These are phyloP conservation scores for Russula dissimulans DNA, from an alignment of 768 basidiomycete genomes.

Conservation along the genomic window DNA sequence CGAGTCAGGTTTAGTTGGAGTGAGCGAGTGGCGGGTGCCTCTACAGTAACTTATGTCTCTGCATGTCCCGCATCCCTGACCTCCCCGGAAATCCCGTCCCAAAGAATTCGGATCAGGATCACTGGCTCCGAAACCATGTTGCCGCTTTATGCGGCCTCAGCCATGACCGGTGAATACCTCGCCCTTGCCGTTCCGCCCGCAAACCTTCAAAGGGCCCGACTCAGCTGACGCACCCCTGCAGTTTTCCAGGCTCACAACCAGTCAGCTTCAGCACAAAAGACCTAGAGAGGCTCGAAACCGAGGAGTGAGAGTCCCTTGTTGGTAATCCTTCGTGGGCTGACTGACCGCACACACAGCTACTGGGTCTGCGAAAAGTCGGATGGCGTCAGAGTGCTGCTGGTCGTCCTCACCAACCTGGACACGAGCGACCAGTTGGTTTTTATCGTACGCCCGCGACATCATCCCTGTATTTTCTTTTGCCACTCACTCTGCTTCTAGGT, in stretches of 20 bases:
- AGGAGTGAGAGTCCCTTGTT: constrained; percentile 52
- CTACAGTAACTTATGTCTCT: constrained; percentile 1
- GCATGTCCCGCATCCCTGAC: constrained; percentile 41
- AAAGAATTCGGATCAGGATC: constrained; percentile 48
- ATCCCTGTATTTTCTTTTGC: background rate
- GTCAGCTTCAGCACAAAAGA: constrained; percentile 75
- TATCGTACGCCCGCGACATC: constrained; percentile 40
- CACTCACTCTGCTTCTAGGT: constrained; percentile 44
- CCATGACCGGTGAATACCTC: constrained; percentile 43
- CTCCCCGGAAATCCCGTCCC: constrained; percentile 55
- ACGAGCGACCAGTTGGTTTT: constrained; percentile 53
- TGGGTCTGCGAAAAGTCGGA: constrained; percentile 99
- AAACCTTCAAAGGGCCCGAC: background rate
- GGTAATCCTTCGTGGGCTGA: background rate
- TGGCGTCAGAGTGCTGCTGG: constrained; percentile 81
- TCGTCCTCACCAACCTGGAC: constrained; percentile 54
- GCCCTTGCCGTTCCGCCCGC: background rate
- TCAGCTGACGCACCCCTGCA: constrained; percentile 24
- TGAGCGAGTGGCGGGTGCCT: background rate
- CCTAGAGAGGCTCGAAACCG: constrained; percentile 64
- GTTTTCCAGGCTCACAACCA: constrained; percentile 95
- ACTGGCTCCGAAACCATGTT: constrained; percentile 59
- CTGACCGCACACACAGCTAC: constrained; percentile 45
- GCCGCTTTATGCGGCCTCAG: constrained; percentile 56
- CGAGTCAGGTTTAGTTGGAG: background rate